Evolutionary conservation across 352 stramenopile genomes (phyloP).

Genomic region (Globisporangium recalcitrans): DNA sequence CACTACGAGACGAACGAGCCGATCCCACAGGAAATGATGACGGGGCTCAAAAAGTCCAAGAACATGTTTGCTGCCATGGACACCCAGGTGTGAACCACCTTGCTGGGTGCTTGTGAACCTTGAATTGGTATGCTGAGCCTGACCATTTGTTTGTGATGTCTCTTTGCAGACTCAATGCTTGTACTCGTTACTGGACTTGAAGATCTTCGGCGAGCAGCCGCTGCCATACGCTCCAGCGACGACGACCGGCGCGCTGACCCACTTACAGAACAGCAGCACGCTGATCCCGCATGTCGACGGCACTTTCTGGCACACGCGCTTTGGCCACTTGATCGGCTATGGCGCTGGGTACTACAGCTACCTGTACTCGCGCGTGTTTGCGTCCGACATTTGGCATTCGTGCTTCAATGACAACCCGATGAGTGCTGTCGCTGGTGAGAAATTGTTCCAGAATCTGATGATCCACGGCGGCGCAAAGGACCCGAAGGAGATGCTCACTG

Average conservation of each 20-base stretch:
- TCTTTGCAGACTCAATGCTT: slow-evolving; percentile 63
- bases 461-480: slow-evolving; percentile 84
- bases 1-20: slow-evolving; percentile 79
- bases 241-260: slow-evolving; percentile 48
- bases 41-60: slow-evolving; percentile 67
- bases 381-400: slow-evolving; percentile 81
- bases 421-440: slow-evolving; percentile 44
- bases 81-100: slow-evolving; percentile 17
- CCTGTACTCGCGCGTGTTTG: slow-evolving; percentile 88
- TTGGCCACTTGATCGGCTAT: slow-evolving; percentile 88
- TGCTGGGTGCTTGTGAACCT: neutral
- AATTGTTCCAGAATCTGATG: slow-evolving; percentile 72
- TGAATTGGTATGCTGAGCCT: neutral
- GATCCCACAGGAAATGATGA: slow-evolving; percentile 76
- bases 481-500: slow-evolving; percentile 74
- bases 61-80: slow-evolving; percentile 90
- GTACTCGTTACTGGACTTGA: slow-evolving; percentile 77
- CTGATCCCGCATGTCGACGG: slow-evolving; percentile 73
- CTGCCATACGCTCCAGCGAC: slow-evolving; percentile 34
- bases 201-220: slow-evolving; percentile 61
- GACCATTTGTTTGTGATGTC: neutral
- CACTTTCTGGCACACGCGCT: slow-evolving; percentile 83
- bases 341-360: slow-evolving; percentile 91
- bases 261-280: slow-evolving; percentile 68
- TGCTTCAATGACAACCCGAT: slow-evolving; percentile 67